phyloP scores from a whole-genome alignment of 805 yeast genomes.

The Candida tibetensis region DNA sequence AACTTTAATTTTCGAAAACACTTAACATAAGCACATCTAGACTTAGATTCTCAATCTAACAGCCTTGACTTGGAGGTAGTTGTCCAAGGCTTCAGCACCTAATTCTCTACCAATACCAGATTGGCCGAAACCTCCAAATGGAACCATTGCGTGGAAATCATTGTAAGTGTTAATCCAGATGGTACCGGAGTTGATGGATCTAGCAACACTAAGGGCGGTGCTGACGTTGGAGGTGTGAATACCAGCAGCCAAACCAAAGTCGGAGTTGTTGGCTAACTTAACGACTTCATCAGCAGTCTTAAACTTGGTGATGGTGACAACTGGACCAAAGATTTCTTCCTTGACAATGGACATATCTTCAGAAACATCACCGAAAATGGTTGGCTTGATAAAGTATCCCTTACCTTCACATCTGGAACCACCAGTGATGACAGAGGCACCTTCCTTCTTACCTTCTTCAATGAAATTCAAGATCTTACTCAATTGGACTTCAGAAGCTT shows the following conservation, averaged over 20 bases:
- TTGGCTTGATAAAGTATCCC: slow-evolving; percentile 75
- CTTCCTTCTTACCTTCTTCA: slow-evolving; percentile 75
- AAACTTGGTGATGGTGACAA: slow-evolving; percentile 80
- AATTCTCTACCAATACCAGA: slow-evolving; percentile 94
- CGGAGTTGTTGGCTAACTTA: slow-evolving; percentile 71
- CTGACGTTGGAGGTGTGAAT: slow-evolving; percentile 74
- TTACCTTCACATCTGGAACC: slow-evolving; percentile 72
- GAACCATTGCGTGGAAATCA: slow-evolving; percentile 82
- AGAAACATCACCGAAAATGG: slow-evolving; percentile 78
- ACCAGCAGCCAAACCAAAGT: slow-evolving; percentile 90
- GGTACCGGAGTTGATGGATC: slow-evolving; percentile 79
- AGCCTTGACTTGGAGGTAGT: slow-evolving; percentile 83
- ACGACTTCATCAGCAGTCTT: slow-evolving; percentile 79
- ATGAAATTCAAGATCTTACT: slow-evolving; percentile 75
- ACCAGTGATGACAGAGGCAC: slow-evolving; percentile 80
- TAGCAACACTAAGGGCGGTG: slow-evolving; percentile 73
- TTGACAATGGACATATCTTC: slow-evolving; percentile 71
- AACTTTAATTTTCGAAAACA: too few relatives aligned
- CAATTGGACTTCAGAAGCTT: slow-evolving; percentile 77
- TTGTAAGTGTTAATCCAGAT: slow-evolving; percentile 91
- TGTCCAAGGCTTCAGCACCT: slow-evolving; percentile 83
- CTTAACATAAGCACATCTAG: too few relatives aligned
- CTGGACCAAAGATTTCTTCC: slow-evolving; percentile 96
- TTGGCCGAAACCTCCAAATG: slow-evolving; percentile 90
- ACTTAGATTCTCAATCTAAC: slow-evolving; percentile 52